A percentile compares a stretch with the other conserved stretches of the same genome.
Conservation (phyloP, 441 rosid genomes). For the Erodium moschatum region DNA sequence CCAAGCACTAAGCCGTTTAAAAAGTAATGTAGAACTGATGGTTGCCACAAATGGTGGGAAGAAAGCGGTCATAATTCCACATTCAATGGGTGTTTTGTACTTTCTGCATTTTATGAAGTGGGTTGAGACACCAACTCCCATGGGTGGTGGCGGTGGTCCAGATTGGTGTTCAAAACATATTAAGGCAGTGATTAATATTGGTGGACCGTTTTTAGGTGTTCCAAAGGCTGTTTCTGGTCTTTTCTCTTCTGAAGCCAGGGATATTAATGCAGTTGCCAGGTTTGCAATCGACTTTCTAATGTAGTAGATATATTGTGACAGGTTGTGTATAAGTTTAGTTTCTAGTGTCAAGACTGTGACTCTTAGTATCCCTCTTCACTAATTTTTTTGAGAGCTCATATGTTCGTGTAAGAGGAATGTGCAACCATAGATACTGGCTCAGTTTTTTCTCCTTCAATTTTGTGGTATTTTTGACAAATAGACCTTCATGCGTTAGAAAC, state of each 20-base stretch:
- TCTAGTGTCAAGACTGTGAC: no score
- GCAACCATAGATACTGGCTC: background rate
- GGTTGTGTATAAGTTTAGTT: background rate
- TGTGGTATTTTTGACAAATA: background rate
- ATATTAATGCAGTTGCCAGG: conserved; percentile 84
- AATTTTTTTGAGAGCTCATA: no score
- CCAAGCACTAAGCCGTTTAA: conserved; percentile 74
- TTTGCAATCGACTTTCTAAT: conserved; percentile 18
- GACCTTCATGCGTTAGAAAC: no score
- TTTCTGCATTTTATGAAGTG: conserved; percentile 97
- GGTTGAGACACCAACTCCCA: conserved; percentile 96
- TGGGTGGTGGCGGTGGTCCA: conserved; percentile 94
- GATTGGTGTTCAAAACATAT: conserved; percentile 92
- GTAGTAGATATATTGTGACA: background rate
- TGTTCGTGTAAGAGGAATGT: background rate
- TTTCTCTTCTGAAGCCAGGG: conserved; percentile 90
- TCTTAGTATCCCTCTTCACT: no score
- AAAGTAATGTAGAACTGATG: conserved; percentile 78
- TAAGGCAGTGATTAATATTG: conserved; percentile 84
- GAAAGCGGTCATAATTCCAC: conserved; percentile 84
- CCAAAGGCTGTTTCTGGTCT: conserved; percentile 84
- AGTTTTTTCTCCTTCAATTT: background rate
- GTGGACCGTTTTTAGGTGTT: conserved; percentile 89
- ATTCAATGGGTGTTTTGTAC: conserved; percentile 92
- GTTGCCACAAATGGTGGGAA: conserved; percentile 71